Evolutionary conservation across 139 green algal genomes (phyloP).

Genomic region (Yamagishiella unicocca): DNA sequence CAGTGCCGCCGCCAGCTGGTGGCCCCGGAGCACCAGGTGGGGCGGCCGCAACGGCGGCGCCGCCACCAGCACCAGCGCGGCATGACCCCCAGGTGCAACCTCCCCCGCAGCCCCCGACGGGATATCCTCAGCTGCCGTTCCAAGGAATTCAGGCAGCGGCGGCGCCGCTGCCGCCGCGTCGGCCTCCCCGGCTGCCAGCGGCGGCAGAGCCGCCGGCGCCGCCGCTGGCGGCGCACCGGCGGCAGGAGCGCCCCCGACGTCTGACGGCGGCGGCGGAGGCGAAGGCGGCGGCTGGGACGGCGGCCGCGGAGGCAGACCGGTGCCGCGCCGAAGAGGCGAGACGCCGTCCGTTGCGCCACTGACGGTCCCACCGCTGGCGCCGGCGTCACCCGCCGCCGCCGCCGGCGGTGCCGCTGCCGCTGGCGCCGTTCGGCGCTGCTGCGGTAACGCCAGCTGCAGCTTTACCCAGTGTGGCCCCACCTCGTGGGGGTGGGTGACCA

Average conservation of each 20-base stretch:
- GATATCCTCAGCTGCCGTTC: neutral
- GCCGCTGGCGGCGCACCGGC: neutral
- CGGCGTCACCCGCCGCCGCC: neutral
- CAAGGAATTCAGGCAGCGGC: neutral
- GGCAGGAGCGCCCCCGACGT: neutral
- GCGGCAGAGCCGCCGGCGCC: neutral
- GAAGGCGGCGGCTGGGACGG: neutral
- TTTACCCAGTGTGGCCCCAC: conserved; percentile 68
- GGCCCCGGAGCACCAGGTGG: neutral
- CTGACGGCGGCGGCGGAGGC: neutral
- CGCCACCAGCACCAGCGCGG: no score
- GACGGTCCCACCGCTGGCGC: neutral
- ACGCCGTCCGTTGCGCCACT: neutral
- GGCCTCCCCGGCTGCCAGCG: neutral
- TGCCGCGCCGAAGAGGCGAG: no score
- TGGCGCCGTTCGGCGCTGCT: neutral
- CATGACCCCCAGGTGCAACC: neutral
- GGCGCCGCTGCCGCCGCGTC: neutral
- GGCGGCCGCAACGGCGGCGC: neutral
- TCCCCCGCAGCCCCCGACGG: neutral
- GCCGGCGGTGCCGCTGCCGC: neutral
- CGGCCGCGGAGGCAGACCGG: no score
- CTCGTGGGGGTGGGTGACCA: conserved; percentile 57
- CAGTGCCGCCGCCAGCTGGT: neutral
- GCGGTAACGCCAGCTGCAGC: conserved; percentile 47